Evolutionary conservation across 352 stramenopile genomes (phyloP).

Genomic region (Globisporangium apiculatum): DNA sequence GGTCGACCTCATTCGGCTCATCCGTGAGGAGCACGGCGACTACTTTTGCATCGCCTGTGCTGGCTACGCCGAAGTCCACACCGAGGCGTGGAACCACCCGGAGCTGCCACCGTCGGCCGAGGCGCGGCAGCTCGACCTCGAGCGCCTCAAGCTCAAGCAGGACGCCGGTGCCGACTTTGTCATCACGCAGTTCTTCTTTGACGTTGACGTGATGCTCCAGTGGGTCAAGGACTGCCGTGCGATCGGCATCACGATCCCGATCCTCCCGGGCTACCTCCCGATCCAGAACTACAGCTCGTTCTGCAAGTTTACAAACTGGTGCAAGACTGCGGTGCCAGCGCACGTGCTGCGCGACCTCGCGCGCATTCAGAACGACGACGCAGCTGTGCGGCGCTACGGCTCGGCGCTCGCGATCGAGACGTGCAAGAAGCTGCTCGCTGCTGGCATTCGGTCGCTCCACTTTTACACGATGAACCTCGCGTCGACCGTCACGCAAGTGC

Average conservation of each 20-base stretch:
- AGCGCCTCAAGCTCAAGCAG: constrained; percentile 96
- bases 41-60: constrained; percentile 97
- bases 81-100: constrained; percentile 79
- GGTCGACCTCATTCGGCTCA: constrained; percentile 95
- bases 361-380: constrained; percentile 92
- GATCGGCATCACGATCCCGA: constrained; percentile 91
- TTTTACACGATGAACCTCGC: constrained; percentile 96
- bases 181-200: constrained; percentile 99
- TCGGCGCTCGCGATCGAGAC: constrained; percentile 93
- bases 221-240: constrained; percentile 93
- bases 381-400: constrained; percentile 91
- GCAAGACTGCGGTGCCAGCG: constrained; percentile 92
- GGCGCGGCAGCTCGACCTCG: constrained; percentile 86
- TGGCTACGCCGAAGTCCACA: constrained; percentile 95
- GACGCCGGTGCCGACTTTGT: constrained; percentile 98
- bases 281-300: constrained; percentile 95
- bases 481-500: constrained; percentile 76
- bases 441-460: constrained; percentile 76
- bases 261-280: constrained; percentile 91
- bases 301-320: constrained; percentile 98
- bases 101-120: constrained; percentile 75
- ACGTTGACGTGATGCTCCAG: constrained; percentile 93
- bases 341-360: constrained; percentile 68
- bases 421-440: constrained; percentile 85
- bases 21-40: constrained; percentile 93